Percentiles rank a stretch among this genome's conserved stretches.
Conservation (phyloP, 2,329 filamentous ascomycete species). For the Penicillium sp. region DNA sequence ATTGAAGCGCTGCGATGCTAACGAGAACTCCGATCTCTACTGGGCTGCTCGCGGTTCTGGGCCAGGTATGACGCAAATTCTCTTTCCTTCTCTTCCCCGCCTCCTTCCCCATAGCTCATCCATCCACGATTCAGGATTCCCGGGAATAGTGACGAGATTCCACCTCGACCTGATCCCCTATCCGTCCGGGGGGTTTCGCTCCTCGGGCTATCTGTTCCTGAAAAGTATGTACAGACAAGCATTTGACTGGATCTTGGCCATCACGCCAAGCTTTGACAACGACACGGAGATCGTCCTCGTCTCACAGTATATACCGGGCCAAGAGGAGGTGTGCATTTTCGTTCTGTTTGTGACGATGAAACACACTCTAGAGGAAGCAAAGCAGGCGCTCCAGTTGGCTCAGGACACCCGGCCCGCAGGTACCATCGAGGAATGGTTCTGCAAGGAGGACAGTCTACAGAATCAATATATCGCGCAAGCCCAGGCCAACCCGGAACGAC, state of each 20-base stretch:
- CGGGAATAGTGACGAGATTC: conserved; percentile 53
- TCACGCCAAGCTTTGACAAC: conserved; percentile 11
- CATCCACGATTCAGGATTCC: no score
- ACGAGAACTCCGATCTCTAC: no score
- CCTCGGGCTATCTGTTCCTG: conserved; percentile 49
- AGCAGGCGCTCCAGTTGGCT: conserved; percentile 10
- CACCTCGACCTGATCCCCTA: conserved; percentile 42
- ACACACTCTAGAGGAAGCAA: conserved; percentile 8
- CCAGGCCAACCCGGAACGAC: conserved; percentile 48
- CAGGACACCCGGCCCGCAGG: conserved; percentile 40
- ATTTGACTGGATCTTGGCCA: conserved; percentile 47
- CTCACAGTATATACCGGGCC: conserved; percentile 32
- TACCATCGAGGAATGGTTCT: conserved; percentile 39
- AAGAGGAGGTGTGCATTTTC: conserved; percentile 28
- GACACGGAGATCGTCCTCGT: conserved; percentile 30
- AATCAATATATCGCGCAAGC: conserved; percentile 44
- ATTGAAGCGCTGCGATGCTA: no score
- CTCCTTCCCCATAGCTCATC: no score
- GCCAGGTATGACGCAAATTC: no score
- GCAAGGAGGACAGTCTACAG: conserved; percentile 27
- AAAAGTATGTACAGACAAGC: conserved; percentile 46
- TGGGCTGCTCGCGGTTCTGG: no score
- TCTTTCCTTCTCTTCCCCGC: no score
- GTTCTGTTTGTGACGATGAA: conserved; percentile 22
- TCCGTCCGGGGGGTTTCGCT: conserved; percentile 25